A percentile compares a stretch with the other conserved stretches of the same genome.
Conservation (phyloP, 2,329 filamentous ascomycete genomes). For the Colletotrichum cordylinicola region DNA sequence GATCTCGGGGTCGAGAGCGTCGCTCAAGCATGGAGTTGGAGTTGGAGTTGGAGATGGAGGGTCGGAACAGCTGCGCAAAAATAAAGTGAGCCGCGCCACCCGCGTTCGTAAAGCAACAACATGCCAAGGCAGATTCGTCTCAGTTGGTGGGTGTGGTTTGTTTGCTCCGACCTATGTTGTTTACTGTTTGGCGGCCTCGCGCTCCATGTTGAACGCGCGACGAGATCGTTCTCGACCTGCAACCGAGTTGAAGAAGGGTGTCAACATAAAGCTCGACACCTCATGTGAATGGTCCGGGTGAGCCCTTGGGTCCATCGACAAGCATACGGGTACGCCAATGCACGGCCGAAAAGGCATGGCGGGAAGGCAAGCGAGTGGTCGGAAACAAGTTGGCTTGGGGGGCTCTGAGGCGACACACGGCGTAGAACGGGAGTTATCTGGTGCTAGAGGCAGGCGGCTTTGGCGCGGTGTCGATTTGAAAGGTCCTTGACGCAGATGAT, state of each 20-base stretch:
- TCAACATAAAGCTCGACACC: background rate
- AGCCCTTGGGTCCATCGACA: conserved; percentile 9
- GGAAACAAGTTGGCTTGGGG: background rate
- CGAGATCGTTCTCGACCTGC: background rate
- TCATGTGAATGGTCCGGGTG: conserved; percentile 19
- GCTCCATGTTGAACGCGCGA: background rate
- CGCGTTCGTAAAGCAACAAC: background rate
- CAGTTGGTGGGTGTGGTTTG: background rate
- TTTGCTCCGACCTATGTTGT: background rate
- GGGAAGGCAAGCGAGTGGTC: conserved; percentile 22
- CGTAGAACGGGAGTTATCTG: background rate
- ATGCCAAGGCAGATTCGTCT: background rate
- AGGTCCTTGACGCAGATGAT: conserved; percentile 22
- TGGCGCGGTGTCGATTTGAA: background rate
- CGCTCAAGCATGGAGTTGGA: background rate
- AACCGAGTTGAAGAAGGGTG: background rate
- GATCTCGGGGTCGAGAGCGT: conserved; percentile 6
- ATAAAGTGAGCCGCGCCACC: conserved; percentile 14
- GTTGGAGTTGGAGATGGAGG: background rate
- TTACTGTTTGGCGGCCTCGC: background rate
- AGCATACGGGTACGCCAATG: conserved; percentile 20
- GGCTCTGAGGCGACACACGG: background rate
- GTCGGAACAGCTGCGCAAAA: conserved; percentile 6
- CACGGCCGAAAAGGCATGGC: conserved; percentile 11
- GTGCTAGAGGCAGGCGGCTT: conserved; percentile 7